Conservation (phyloP, 495 filamentous ascomycete species). For the Pseudotulostoma volvatum region DNA sequence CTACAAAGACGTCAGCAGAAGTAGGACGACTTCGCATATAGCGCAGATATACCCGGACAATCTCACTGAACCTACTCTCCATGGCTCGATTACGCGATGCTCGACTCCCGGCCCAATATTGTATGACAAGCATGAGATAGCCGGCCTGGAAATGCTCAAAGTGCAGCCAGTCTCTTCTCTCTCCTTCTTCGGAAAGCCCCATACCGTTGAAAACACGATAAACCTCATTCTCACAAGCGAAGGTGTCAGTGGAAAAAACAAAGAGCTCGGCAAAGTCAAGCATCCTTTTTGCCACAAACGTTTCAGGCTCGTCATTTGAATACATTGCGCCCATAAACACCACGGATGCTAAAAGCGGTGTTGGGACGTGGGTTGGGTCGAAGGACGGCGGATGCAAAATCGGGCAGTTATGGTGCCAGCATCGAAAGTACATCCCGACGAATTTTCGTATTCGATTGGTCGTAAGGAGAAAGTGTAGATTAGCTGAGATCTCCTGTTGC, state of each 20-base stretch:
- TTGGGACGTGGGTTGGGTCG: slow-evolving; percentile 18
- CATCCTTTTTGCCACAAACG: slow-evolving; percentile 21
- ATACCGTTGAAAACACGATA: slow-evolving; percentile 13
- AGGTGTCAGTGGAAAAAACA: slow-evolving; percentile 26
- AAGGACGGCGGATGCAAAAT: slow-evolving; percentile 28
- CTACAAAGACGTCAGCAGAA: slow-evolving; percentile 7
- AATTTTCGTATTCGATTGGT: slow-evolving; percentile 28
- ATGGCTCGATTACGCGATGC: slow-evolving; percentile 25
- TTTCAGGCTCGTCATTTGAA: slow-evolving; percentile 23
- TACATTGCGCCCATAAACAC: slow-evolving; percentile 35
- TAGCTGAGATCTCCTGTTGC: slow-evolving; percentile 25
- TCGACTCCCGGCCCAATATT: slow-evolving; percentile 32
- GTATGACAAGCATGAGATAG: slow-evolving; percentile 23
- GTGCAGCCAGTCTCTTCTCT: slow-evolving; percentile 18
- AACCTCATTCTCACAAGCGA: slow-evolving; percentile 27
- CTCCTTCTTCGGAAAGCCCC: slow-evolving; percentile 9
- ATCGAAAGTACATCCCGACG: slow-evolving; percentile 25
- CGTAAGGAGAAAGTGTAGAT: slow-evolving; percentile 24
- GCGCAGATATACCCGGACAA: slow-evolving; percentile 19
- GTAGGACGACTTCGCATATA: not conserved
- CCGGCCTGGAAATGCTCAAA: slow-evolving; percentile 32
- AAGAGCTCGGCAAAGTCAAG: slow-evolving; percentile 33
- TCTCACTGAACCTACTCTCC: slow-evolving; percentile 29
- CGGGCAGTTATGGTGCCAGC: slow-evolving; percentile 31
- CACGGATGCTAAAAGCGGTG: slow-evolving; percentile 24